Base-by-base conservation (phyloP, 108 stramenopile genomes). In the Fragilariopsis cylindrus region DNA sequence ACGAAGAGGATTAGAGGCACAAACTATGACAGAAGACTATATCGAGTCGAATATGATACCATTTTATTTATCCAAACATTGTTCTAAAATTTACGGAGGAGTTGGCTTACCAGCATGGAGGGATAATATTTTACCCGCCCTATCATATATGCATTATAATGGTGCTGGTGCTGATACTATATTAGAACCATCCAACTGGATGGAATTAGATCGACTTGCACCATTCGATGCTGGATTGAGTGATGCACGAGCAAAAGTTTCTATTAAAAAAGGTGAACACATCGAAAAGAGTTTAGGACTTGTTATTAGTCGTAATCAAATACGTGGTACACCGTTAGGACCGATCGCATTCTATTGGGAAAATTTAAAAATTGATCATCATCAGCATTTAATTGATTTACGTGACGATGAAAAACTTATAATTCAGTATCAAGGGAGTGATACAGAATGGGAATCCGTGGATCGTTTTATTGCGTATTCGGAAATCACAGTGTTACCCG, bases 31-130 rank as follows among this genome's bases (percentile, higher is more conserved):
- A 49, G 63, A 62, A 15, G 64, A 72, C 42, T 46, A 11, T 7
- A 82, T 76, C 30, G 45, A 72, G 6, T 50, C 49, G 16, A 43
- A 30, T 52, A 66, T 54, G 52, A 47, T 65, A 42, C 19, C 67
- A 12, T 70, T 56, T 50, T 76, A 57, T 56, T 57, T n/a, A 40
- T 47, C 70, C 55, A 55, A 67, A 40, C 78, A 72, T 52, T 82
- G 82, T 55, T 75, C 82, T 11, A 78, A 78, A 55, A 70, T 78
- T n/a, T 78, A 82, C 56, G 71, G 66, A 16, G 83, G 83, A 6
- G 65, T 84, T n/a, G 83, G 79, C 12, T 57, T 45, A 69, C 72
- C 83, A 5, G 77, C 83, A 4, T 84, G 79, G 79, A 57, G 18
- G 41, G 71, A 70, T 19, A 79, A 79, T 8, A 68, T 84, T 47